Conservation (phyloP, 345 rosid species). For the Eutrema heterophyllum region DNA sequence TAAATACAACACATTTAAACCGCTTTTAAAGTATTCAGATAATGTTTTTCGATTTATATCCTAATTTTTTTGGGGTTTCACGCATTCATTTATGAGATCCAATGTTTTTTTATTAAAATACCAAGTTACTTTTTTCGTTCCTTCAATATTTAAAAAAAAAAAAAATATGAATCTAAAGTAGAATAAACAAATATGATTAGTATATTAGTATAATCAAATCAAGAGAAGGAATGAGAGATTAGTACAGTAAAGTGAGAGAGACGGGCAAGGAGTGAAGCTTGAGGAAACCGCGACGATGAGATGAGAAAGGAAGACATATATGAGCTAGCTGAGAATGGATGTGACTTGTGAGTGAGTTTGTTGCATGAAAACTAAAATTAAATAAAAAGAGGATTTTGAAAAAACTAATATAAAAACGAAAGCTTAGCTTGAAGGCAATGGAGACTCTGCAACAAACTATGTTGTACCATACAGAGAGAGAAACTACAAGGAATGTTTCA, state of each 20-base stretch:
- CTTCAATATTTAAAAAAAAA: too few relatives aligned
- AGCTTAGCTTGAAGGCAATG: constrained; percentile 97
- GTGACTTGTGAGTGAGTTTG: constrained; percentile 15
- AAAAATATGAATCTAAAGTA: too few relatives aligned
- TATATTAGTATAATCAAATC: too few relatives aligned
- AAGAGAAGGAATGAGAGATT: too few relatives aligned
- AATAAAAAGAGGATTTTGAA: not conserved
- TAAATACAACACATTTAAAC: too few relatives aligned
- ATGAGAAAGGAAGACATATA: constrained; percentile 16
- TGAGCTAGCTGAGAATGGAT: constrained; percentile 8
- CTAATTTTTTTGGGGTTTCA: too few relatives aligned
- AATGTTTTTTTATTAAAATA: too few relatives aligned
- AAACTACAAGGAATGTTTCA: not conserved
- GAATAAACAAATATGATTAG: too few relatives aligned
- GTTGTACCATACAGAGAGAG: constrained; percentile 32
- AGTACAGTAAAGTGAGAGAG: not conserved
- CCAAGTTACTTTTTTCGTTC: too few relatives aligned
- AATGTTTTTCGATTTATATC: too few relatives aligned
- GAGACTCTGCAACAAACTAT: constrained; percentile 80
- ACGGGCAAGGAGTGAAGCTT: not conserved
- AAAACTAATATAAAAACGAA: constrained; percentile 12
- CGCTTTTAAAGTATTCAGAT: too few relatives aligned
- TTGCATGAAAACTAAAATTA: not conserved
- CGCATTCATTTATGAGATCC: too few relatives aligned
- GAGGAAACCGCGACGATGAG: constrained; percentile 27